Percentiles rank a stretch among this genome's conserved stretches.
Conservation (phyloP, 257 asterid species). For the Solanum virginianum region DNA sequence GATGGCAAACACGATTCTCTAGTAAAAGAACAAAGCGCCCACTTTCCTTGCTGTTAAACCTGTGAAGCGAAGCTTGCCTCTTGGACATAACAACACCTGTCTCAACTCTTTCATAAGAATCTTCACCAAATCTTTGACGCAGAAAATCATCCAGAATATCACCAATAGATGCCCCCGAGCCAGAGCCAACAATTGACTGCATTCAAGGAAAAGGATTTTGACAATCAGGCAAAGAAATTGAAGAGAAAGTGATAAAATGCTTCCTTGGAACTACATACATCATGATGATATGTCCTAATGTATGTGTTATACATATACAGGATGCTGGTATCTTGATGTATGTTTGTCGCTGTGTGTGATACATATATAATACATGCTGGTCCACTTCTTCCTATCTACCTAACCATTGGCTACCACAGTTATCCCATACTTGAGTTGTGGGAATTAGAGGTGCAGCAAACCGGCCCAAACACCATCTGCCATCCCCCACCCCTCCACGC, state of each 20-base stretch:
- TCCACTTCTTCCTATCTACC: not conserved
- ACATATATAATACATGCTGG: not conserved
- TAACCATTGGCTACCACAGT: not conserved
- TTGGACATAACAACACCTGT: slow-evolving; percentile 19
- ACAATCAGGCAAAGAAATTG: not conserved
- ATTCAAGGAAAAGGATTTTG: not conserved
- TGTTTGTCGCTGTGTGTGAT: not conserved
- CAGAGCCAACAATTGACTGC: slow-evolving; percentile 43
- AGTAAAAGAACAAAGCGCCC: slow-evolving; percentile 64
- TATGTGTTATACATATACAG: not conserved
- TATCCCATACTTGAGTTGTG: not conserved
- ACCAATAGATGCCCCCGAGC: slow-evolving; percentile 32
- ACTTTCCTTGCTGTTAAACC: slow-evolving; percentile 53
- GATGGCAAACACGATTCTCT: slow-evolving; percentile 75
- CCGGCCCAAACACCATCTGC: not conserved
- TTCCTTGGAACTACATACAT: not conserved
- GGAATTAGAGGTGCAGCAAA: not conserved
- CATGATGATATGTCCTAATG: not conserved
- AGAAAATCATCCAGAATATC: slow-evolving; percentile 64
- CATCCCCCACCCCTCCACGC: not conserved
- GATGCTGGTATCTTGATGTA: not conserved
- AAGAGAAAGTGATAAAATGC: not conserved
- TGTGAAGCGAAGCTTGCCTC: slow-evolving; percentile 62
- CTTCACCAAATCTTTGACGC: slow-evolving; percentile 46
- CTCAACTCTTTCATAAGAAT: slow-evolving; percentile 62